Evolutionary conservation across 306 rosid genomes (phyloP), one percentile per base, ranked within the genome.

Genomic region (Fagus crenata): DNA sequence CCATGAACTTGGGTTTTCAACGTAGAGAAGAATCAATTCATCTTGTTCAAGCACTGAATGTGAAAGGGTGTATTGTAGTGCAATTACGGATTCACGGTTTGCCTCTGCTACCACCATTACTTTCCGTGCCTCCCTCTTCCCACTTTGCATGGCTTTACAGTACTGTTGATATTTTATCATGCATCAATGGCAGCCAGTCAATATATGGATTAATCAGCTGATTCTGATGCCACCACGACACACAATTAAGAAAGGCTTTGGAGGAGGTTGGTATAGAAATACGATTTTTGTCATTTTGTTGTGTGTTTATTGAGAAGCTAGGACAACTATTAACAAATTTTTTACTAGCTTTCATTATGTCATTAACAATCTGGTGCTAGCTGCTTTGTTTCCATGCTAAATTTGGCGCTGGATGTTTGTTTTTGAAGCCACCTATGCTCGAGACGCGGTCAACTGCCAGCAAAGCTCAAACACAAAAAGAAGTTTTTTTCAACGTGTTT

Each of bases 21-120:
- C 81, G 33, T 93, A 92, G n/a, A 91, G 77, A 1, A 91, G 90
- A 59, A 93, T 86, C 86, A 93, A 67, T 75, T 91, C 93, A n/a
- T 93, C 97, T 31, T 88, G 83, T 33, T 89, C 93, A 11, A 84
- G 6, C 2, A 91, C 75, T 0, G 87, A 90, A 60, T 93, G 88
- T 0, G 87, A 85, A 4, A 93, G 86, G 6, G 95, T 88, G 49
- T 91, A 93, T 67, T 93, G 95, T 1, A 91, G 74, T 6, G 95
- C 98, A 1, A 85, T 86, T 0, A 93, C 89, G 12, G 97, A 91
- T 56, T 93, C 98, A 5, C 91, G 78, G 4, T 89, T 88, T 3
- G 95, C 93, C 14, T 93, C 97, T 0, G 92, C 91, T 5, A 89
- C 92, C 22, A 91, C 93, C 93, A 93, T 88, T 4, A 93, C 83